Base-by-base conservation (phyloP, 768 basidiomycete species). In the Wakefieldia striispora region DNA sequence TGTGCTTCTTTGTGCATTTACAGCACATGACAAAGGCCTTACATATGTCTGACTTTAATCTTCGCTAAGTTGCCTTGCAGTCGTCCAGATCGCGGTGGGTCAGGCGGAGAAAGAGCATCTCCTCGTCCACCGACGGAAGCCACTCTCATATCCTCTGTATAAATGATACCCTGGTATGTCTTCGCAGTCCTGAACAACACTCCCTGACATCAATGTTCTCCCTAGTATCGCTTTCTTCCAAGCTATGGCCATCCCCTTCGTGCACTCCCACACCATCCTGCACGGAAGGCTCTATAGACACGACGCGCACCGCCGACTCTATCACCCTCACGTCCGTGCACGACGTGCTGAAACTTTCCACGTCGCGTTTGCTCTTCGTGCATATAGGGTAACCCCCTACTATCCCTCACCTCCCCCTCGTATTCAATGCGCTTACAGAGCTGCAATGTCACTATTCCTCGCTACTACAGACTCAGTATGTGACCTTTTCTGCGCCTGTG, bases 391-490 rank as follows among this genome's bases (percentile, higher is more conserved):
- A 68, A 51, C 60, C 19, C 26, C 13, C 36, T 17, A 40, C 34
- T 38, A n/a, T 31, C 37, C 8, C 48, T 40, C 31, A 20, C 33
- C 26, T 29, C 29, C 29, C 12, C 41, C 43, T 49, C 53, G 21
- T 54, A 45, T 59, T 61, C 41, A 58, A 46, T 40, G 20, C 29
- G 34, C 29, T 34, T 50, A 24, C 61, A 91, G 91, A 40, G 86
- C 88, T 33, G 89, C 88, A 5, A 66, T 92, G 68, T 76, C 89
- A 10, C 65, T 92, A 47, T 93, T 93, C 66, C 81, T 93, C 11
- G 90, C 90, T 3, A 93, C 90, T 11, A 92, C 90, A 6, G 90
- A 92, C 66, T 81, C 87, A 43, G 91, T 91, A 62, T 54, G 84
- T 67, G 51, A 31, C 50, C 35, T 40, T 39, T 19, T 44, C 34